Base-by-base conservation (phyloP, 345 rosid genomes). In the Brassica cretica region DNA sequence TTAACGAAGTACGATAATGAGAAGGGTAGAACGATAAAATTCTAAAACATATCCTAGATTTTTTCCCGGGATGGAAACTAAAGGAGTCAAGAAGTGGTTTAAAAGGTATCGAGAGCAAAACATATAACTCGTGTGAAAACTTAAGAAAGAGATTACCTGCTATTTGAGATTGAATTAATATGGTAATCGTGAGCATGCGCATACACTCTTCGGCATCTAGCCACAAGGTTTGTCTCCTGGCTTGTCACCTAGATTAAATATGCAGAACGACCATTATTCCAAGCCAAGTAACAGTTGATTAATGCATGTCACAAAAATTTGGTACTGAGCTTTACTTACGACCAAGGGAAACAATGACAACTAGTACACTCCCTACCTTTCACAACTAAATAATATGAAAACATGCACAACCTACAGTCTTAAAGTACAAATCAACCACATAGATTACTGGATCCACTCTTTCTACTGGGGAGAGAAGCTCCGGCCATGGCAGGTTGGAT, bases 161-260 rank as follows among this genome's bases (percentile, higher is more conserved):
- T 94, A 76, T 84, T 89, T n/a, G 98, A 90, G 66, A 94, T 84
- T 30, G 98, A 94, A 80, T 94, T 91, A 85, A 94, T 87, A 85
- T 89, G 89, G 80, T 88, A 94, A 84, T 81, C 84, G 86, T 96
- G 99, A 74, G 99, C 99, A 80, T 96, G 99, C 64, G 98, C 95
- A 88, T 93, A 96, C 33, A 96, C 93, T 86, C 99, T 88, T 72
- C 99, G 92, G 80, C 98, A 93, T 87, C 98, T 83, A 19, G 99
- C 98, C 78, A 90, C 77, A 75, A 87, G 84, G 86, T 84, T 93
- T 51, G 92, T 90, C 86, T 96, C 99, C 32, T 62, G 86, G 84
- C 91, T 87, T 64, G 81, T 72, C 25, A 81, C 81, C 84, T 81
- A 77, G 16, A 65, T 18, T 81, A 73, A 25, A 65, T 14, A 66